Base-by-base conservation (phyloP, 805 yeast genomes). In the Wickerhamiella nectarea region DNA sequence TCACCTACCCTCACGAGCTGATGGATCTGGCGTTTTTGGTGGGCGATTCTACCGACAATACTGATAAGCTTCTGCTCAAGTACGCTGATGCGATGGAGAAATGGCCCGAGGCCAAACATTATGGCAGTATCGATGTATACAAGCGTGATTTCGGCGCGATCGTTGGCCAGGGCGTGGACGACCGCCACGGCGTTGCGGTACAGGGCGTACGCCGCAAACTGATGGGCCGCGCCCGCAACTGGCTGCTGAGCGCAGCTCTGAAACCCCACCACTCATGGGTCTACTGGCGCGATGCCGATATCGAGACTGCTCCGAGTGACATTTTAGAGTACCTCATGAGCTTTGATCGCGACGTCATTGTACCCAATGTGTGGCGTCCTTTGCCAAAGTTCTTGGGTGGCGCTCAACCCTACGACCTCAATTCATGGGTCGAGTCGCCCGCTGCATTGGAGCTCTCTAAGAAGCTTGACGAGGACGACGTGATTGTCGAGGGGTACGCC, bases 341-440 rank as follows among this genome's bases (percentile, higher is more conserved):
- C 56, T 95, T 86, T 61, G 75, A 81, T 60, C 78, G 75, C 60
- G 97, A 91, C 58, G 93, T 89, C 22, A 83, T 86, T 44, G 97
- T 89, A 10, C 98, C 97, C 17, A 89, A 91, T 56, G 95, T 91
- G 26, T 91, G 98, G 98, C 72, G 98, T 54, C 98, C 97, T 2
- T 69, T 91, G 48, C 98, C 98, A 2, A 80, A 78, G 37, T 91
- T 87, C 63, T 71, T 91, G 49, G 93, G 91, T 15, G 74, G 75
- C 50, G 93, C 83, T 58, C 98, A 91, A 62, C 86, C 97, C 1
- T 91, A 91, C 60, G 98, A 91, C 63, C 72, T 91, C 57, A 91
- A 91, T 63, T 83, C 96, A 11, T 91, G 98, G 98, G 74, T 84
- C 46, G 98, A 91, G 64, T 76, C 87, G 3, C 80, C 76, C 5